Base-by-base conservation (phyloP, 495 filamentous ascomycete species). In the Lophiotrema nucula region DNA sequence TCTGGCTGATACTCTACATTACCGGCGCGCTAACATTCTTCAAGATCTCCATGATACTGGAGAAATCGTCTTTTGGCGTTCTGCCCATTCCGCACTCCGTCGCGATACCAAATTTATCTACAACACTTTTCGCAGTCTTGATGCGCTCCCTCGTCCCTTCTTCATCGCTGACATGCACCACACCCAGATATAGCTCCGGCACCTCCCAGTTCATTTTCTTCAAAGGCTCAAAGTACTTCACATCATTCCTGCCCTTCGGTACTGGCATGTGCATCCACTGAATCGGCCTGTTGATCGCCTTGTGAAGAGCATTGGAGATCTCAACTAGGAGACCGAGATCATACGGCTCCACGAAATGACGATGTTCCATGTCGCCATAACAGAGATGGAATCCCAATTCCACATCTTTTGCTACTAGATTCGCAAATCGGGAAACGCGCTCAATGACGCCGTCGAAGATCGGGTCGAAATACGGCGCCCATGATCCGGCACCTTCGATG, bases 221-320 rank as follows among this genome's bases (percentile, higher is more conserved):
- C 64, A 77, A 44, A 13, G 74, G 56, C 18, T 50, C 61, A 56
- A 68, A 71, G 55, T 72, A 76, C 0, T 37, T 53, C 2, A 39
- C 53, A 53, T 74, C 70, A 55, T 66, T 56, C 3, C 69, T 64
- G 37, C 65, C 62, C 44, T 72, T 74, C 0, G 74, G 73, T 3
- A 79, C 76, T 18, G 76, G 74, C 56, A 77, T 58, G 53, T 78
- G 77, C 53, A 78, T 59, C 69, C 72, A 78, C 33, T 72, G 41
- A 12, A 76, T 69, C 4, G 39, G 21, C 35, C 64, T 58, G 11
- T 50, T 47, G 13, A 42, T 19, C 10, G 19, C n/a, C 15, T 62
- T 44, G 15, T 60, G 28, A 2, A 54, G 16, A 6, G 50, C 35
- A 21, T 54, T 54, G 21, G 50, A 35, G 27, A 54, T 12, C 4